A percentile compares a stretch with the other conserved stretches of the same genome.
phyloP scores from a whole-genome alignment of 2,329 filamentous ascomycete species.

The Pseudocercospora eumusae region DNA sequence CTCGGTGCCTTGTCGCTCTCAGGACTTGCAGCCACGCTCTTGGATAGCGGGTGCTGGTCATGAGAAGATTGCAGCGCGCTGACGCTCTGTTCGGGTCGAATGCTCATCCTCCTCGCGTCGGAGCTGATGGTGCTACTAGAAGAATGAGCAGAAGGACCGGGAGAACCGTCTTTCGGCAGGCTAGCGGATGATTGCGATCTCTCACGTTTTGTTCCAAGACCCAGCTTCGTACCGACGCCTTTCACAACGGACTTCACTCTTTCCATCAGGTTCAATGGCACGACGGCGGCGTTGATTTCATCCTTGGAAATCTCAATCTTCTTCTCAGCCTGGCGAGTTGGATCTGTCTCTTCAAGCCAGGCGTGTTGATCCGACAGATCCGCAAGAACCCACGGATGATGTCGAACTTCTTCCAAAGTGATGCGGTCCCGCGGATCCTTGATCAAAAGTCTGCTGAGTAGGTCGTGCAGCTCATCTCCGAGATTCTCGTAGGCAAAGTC shows the following conservation, averaged over 20 bases:
- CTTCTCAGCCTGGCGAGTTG: conserved; percentile 71
- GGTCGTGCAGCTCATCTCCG: conserved; percentile 74
- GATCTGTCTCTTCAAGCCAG: conserved; percentile 96
- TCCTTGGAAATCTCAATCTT: conserved; percentile 90
- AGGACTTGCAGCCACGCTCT: conserved; percentile 72
- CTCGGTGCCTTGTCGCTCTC: conserved; percentile 42
- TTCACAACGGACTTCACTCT: conserved; percentile 73
- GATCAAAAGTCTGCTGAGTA: conserved; percentile 75
- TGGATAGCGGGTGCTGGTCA: conserved; percentile 70
- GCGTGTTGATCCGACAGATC: conserved; percentile 71
- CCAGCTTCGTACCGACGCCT: conserved; percentile 49
- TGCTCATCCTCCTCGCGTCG: conserved; percentile 47
- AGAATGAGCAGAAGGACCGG: conserved; percentile 54
- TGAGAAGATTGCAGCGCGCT: conserved; percentile 31
- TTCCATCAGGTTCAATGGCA: conserved; percentile 84
- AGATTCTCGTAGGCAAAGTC: conserved; percentile 84
- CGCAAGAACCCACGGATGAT: conserved; percentile 84
- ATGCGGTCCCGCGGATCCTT: conserved; percentile 92
- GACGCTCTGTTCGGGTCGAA: conserved; percentile 8
- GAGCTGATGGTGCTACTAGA: conserved; percentile 59
- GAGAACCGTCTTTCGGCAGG: conserved; percentile 57
- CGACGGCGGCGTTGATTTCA: conserved; percentile 86
- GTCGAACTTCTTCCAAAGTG: conserved; percentile 86
- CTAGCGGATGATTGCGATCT: conserved; percentile 58
- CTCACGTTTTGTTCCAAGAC: conserved; percentile 35